Conservation (phyloP, 805 yeast species). For the Cyberlindnera meyerae region DNA sequence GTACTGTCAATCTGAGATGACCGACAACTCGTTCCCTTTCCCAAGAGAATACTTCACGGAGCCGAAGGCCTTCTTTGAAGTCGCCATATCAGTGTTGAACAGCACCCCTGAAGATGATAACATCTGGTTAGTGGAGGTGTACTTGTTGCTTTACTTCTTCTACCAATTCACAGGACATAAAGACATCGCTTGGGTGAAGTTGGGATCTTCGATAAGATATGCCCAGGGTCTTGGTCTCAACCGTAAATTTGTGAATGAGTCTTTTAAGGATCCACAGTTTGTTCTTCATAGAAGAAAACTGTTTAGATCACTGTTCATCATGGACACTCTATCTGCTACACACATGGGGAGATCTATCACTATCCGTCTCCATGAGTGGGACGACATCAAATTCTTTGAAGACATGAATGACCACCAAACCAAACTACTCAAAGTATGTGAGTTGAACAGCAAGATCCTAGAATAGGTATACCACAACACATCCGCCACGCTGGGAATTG, state of each 20-base stretch:
- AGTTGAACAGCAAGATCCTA: constrained; percentile 29
- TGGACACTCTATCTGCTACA: constrained; percentile 32
- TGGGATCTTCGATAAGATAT: constrained; percentile 38
- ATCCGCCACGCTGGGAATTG: constrained; percentile 27
- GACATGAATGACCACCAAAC: constrained; percentile 26
- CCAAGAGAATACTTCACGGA: constrained; percentile 20
- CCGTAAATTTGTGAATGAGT: constrained; percentile 34
- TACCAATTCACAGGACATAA: constrained; percentile 37
- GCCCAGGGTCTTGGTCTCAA: constrained; percentile 41
- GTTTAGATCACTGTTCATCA: constrained; percentile 32
- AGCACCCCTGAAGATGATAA: constrained; percentile 34
- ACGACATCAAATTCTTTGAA: constrained; percentile 27
- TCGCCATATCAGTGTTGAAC: constrained; percentile 30
- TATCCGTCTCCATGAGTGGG: constrained; percentile 36
- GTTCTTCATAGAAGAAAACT: constrained; percentile 30
- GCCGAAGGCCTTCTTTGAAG: constrained; percentile 32
- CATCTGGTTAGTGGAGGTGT: constrained; percentile 39
- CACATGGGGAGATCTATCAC: constrained; percentile 35
- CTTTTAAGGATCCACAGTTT: constrained; percentile 27
- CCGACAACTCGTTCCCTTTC: constrained; percentile 24
- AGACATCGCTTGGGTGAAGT: constrained; percentile 39
- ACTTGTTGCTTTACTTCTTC: constrained; percentile 35
- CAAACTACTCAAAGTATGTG: constrained; percentile 28
- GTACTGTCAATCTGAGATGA: constrained; percentile 30
- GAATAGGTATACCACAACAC: constrained; percentile 31